A percentile compares a stretch with the other conserved stretches of the same genome.
Conservation (phyloP, 140 eudicot genomes). For the Stevia rebaudiana region DNA sequence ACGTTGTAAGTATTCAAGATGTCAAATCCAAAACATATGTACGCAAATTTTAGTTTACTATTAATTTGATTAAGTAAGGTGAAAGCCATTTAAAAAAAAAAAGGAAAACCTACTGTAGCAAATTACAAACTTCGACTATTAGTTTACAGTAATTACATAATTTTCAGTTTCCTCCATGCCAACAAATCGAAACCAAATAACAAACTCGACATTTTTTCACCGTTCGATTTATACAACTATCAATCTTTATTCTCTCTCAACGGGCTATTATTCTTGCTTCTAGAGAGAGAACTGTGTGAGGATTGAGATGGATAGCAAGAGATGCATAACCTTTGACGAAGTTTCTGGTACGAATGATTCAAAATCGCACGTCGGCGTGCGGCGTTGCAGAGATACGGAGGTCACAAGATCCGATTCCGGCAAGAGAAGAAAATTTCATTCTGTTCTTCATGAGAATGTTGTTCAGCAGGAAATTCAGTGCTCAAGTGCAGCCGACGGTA, state of each 20-base stretch:
- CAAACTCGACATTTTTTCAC: constrained; percentile 40
- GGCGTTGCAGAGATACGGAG: constrained; percentile 34
- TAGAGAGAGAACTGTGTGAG: constrained; percentile 16
- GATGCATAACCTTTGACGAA: constrained; percentile 16
- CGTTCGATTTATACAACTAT: constrained; percentile 42
- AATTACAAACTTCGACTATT: too few relatives aligned
- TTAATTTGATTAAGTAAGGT: too few relatives aligned
- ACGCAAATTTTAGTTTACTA: too few relatives aligned
- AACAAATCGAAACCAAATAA: constrained; percentile 31
- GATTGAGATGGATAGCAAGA: constrained; percentile 21
- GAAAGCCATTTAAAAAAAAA: too few relatives aligned
- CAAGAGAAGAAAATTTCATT: constrained; percentile 33
- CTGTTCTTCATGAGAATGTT: constrained; percentile 21
- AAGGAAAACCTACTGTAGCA: too few relatives aligned
- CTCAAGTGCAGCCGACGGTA: constrained; percentile 6
- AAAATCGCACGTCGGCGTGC: constrained; percentile 19
- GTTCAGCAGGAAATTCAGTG: constrained; percentile 28
- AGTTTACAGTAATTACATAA: too few relatives aligned
- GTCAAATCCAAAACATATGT: too few relatives aligned
- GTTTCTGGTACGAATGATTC: constrained; percentile 20
- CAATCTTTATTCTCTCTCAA: constrained; percentile 26
- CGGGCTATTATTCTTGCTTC: constrained; percentile 11
- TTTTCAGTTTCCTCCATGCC: too few relatives aligned
- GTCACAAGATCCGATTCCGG: constrained; percentile 16
- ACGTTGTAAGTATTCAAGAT: too few relatives aligned